These are phyloP conservation scores for Sporothrix humicola DNA, from an alignment of 2,329 filamentous ascomycete genomes.

Conservation along the genomic window DNA sequence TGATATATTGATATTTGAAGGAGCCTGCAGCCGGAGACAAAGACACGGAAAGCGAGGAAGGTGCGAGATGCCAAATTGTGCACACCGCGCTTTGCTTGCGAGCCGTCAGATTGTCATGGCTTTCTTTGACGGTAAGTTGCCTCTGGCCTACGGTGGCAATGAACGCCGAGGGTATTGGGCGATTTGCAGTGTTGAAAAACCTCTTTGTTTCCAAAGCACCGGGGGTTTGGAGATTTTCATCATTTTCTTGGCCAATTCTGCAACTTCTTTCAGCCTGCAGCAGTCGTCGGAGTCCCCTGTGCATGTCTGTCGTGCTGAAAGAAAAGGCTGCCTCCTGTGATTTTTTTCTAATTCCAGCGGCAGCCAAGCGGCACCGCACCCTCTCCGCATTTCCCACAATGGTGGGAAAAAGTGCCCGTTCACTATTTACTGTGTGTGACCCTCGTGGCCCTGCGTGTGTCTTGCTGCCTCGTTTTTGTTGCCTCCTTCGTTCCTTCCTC, in stretches of 20 bases:
- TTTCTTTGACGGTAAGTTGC: neutral
- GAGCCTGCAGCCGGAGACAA: slow-evolving; percentile 5
- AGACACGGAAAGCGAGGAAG: slow-evolving; percentile 16
- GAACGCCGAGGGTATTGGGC: neutral
- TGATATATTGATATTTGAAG: neutral
- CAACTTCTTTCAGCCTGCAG: slow-evolving; percentile 8
- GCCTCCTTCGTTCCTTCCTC: neutral
- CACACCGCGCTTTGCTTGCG: neutral
- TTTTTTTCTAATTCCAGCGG: neutral
- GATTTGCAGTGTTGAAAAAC: neutral
- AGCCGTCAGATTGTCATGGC: neutral
- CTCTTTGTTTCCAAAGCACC: slow-evolving; percentile 8
- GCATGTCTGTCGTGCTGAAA: neutral
- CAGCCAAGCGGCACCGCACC: neutral
- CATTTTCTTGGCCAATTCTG: neutral
- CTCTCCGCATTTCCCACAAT: neutral
- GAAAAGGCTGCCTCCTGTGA: slow-evolving; percentile 2
- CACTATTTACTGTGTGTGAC: neutral
- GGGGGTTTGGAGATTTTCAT: neutral
- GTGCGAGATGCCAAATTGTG: slow-evolving; percentile 7
- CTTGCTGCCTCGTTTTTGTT: slow-evolving; percentile 4
- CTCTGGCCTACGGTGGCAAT: slow-evolving; percentile 9
- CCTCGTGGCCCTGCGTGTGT: neutral
- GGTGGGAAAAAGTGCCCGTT: neutral
- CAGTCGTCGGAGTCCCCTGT: slow-evolving; percentile 6